Base-by-base conservation (phyloP, 1,284 basidiomycete species). In the Wallemia mellicola region DNA sequence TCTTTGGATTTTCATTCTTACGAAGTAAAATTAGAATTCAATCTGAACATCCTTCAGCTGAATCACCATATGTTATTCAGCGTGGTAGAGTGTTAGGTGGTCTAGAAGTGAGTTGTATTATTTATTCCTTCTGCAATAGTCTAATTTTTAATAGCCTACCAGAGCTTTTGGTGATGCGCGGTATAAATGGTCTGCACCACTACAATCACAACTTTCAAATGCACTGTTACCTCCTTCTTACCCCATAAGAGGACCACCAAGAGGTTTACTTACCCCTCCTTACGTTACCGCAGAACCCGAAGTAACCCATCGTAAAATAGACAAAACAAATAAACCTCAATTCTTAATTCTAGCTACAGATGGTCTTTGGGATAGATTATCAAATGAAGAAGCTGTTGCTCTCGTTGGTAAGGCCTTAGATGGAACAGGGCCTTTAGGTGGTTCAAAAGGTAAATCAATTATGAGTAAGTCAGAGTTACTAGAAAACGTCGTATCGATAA, bases 361-460 rank as follows among this genome's bases (percentile, higher is more conserved):
- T 66, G 91, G 91, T 17, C 75, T 96, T 59, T 96, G 91, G 87
- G 94, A 99, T 71, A 76, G 84, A 64, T 76, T 98, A 60, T 83
- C 83, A 62, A 94, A 89, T n/a, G 82, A 89, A 67, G 91, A 98
- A 65, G 87, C 91, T 5, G 88, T 94, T 58, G 77, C 82, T 19
- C 79, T 99, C 24, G 83, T 92, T 22, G 87, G 81, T 2, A 85
- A 83, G 1, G 79, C 88, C 71, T 73, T 95, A 57, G 71, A 76
- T 22, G 84, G 86, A 24, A 70, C 86, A 19, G 79, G 78, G 64
- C 38, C 71, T 59, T 57, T 86, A 54, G 77, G 83, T 62, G 84
- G 84, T 59, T 86, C 79, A 65, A 15, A 57, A 2, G 55, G 55
- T 7, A 57, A 57, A n/a, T 11, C 9, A 9, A 24, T 28, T 5